Evolutionary conservation across 768 basidiomycete genomes (phyloP), one percentile per base, ranked within the genome.

Genomic region (Boletus speciosus): DNA sequence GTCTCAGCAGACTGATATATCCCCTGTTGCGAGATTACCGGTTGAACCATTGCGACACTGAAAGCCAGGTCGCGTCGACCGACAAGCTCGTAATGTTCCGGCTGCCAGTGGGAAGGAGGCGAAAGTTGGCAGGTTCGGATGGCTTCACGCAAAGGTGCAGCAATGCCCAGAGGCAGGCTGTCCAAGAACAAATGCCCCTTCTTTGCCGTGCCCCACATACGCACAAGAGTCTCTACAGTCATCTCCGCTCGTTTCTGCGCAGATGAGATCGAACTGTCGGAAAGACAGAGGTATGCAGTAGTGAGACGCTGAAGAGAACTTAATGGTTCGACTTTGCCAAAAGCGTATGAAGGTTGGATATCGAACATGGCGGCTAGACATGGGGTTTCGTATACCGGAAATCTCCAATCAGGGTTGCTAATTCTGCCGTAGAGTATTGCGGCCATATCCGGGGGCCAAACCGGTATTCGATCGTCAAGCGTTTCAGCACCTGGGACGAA

Each of bases 101-200:
- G 60, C 0, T 85, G 78, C 93, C 92, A 94, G 57, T 85, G 78
- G 5, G 78, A 76, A 1, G 86, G 83, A 3, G 95, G 90, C 0
- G 84, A 79, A 6, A 88, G 70, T 65, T 96, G 93, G 56, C 91
- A 93, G 9, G 86, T 84, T 56, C 92, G 74, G n/a, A 88, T 76
- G 1, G 89, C 90, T 67, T 98, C 97, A 49, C 86, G 75, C 5
- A 98, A 71, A 2, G 96, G 95, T 0, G 85, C 79, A 2, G 85
- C 81, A 29, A 90, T 75, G 1, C 90, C 89, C 11, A 90, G 66
- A 1, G 90, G 84, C 16, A 93, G 67, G 19, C 72, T 70, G 51
- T 80, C 75, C 39, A 90, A 61, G 47, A 84, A 76, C 12, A 78
- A 74, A 6, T 71, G 65, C 4, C 78, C 79, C 23, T 78, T 69